Conservation (phyloP, 495 filamentous ascomycete genomes). For the Talaromyces proteolyticus region DNA sequence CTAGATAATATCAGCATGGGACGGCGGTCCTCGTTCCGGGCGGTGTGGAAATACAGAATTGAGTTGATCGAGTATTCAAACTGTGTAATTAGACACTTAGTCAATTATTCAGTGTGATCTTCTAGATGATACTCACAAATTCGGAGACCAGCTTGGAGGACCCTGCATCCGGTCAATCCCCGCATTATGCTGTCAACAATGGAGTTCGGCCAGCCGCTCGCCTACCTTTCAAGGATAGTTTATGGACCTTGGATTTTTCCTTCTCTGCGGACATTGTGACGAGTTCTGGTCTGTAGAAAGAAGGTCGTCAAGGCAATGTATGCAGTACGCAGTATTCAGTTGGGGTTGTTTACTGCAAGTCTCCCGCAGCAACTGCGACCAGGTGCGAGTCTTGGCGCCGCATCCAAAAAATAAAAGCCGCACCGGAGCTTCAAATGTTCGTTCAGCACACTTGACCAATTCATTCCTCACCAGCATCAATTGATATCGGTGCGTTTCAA, state of each 20-base stretch:
- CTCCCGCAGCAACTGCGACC: neutral
- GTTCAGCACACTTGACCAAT: too few species aligned
- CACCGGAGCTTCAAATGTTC: too few species aligned
- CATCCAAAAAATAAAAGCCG: too few species aligned
- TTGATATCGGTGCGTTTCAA: slow-evolving; percentile 8
- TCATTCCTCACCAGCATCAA: neutral
- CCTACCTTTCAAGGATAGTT: slow-evolving; percentile 83
- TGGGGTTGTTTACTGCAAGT: neutral
- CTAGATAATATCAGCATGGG: slow-evolving; percentile 27
- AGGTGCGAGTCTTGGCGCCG: neutral
- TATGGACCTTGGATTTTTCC: slow-evolving; percentile 90
- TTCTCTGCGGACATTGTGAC: slow-evolving; percentile 49
- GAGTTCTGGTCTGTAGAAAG: neutral
- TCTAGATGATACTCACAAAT: slow-evolving; percentile 59
- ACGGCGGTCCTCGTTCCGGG: neutral
- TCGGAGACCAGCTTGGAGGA: slow-evolving; percentile 88
- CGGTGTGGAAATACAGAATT: slow-evolving; percentile 54
- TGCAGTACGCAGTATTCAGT: neutral
- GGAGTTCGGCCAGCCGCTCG: neutral
- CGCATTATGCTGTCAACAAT: neutral
- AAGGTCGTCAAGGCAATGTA: neutral
- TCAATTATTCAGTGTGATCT: neutral
- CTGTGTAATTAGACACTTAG: slow-evolving; percentile 29
- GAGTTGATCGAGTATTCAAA: slow-evolving; percentile 98
- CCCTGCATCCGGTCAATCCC: slow-evolving; percentile 33